Conservation (phyloP, 148 eudicot species). For the Pouteria glomerata region DNA sequence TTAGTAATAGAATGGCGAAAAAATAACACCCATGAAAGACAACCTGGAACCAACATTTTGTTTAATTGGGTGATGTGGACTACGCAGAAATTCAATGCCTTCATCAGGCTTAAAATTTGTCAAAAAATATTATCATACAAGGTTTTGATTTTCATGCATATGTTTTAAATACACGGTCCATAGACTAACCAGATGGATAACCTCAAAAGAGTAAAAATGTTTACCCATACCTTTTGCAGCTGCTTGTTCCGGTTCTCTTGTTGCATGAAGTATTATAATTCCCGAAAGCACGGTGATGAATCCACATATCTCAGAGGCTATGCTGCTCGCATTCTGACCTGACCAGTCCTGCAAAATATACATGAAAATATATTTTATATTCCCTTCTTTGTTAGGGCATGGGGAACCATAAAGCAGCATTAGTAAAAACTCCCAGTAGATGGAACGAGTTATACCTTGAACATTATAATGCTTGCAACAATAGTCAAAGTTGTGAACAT, state of each 20-base stretch:
- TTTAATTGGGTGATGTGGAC: neutral
- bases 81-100: neutral
- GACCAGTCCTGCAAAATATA: slow-evolving; percentile 59
- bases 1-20: neutral
- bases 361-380: neutral
- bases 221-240: slow-evolving; percentile 35
- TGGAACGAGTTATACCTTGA: slow-evolving; percentile 47
- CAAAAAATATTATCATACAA: neutral
- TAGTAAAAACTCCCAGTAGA: neutral
- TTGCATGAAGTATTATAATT: slow-evolving; percentile 63
- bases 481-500: slow-evolving; percentile 91
- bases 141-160: neutral
- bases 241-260: slow-evolving; percentile 62
- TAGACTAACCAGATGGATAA: neutral
- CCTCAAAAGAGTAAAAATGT: neutral
- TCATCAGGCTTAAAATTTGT: neutral
- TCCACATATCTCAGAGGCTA: slow-evolving; percentile 80
- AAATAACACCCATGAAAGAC: neutral
- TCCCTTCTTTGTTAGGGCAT: neutral
- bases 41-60: neutral
- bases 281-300: slow-evolving; percentile 76
- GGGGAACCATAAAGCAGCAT: neutral
- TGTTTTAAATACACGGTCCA: neutral
- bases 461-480: slow-evolving; percentile 79
- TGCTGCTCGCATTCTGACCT: slow-evolving; percentile 64